Conservation (phyloP, 495 filamentous ascomycete genomes). For the Emericellopsis terricola region DNA sequence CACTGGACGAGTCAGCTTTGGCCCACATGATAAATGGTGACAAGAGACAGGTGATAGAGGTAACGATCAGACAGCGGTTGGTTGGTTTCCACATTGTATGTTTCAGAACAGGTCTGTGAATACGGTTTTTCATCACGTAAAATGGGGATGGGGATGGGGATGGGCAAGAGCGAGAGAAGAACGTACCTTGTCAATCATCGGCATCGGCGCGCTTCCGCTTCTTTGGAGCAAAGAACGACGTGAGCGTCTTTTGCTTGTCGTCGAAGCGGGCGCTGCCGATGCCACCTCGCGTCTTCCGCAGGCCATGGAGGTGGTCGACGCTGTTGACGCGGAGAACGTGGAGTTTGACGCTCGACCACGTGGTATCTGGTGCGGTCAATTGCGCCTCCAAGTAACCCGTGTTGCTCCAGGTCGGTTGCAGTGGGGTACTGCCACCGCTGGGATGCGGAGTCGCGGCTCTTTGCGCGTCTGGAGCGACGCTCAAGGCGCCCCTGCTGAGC, state of each 20-base stretch:
- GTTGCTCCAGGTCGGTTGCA: slow-evolving; percentile 17
- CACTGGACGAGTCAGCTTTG: slow-evolving; percentile 8
- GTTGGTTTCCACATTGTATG: slow-evolving; percentile 35
- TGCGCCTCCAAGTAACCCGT: slow-evolving; percentile 18
- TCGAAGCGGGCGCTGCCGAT: slow-evolving; percentile 63
- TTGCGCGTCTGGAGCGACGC: background rate
- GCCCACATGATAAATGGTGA: slow-evolving; percentile 2
- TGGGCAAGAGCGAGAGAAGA: slow-evolving; percentile 5
- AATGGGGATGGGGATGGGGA: background rate
- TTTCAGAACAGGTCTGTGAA: slow-evolving; percentile 75
- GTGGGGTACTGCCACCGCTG: slow-evolving; percentile 1
- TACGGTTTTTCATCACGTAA: slow-evolving; percentile 44
- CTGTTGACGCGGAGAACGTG: slow-evolving; percentile 39
- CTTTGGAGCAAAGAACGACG: slow-evolving; percentile 46
- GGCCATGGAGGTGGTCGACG: slow-evolving; percentile 45
- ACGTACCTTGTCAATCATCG: slow-evolving; percentile 12
- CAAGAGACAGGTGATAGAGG: slow-evolving; percentile 2
- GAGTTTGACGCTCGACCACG: slow-evolving; percentile 7
- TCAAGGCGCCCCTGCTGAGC: slow-evolving; percentile 4
- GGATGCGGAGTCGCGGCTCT: slow-evolving; percentile 11
- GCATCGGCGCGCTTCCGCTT: background rate
- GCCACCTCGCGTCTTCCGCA: slow-evolving; percentile 60
- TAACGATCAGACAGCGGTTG: slow-evolving; percentile 63
- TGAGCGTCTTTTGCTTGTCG: slow-evolving; percentile 48
- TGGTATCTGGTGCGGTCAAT: slow-evolving; percentile 1